phyloP scores from a whole-genome alignment of 2,329 filamentous ascomycete genomes.

The Microthyrium microscopicum region DNA sequence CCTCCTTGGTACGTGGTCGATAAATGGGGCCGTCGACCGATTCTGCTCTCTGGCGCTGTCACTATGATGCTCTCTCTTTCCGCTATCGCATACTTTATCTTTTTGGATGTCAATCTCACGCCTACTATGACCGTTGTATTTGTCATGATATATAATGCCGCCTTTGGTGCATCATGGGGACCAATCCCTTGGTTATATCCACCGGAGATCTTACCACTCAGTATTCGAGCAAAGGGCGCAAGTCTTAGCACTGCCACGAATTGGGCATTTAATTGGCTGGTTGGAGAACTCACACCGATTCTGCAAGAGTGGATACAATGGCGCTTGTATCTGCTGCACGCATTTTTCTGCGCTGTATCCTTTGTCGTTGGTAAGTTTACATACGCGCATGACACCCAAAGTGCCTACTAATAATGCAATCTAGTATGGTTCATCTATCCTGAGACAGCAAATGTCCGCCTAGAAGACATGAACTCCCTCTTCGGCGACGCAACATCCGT shows the following conservation, averaged over 20 bases:
- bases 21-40: slow-evolving; percentile 73
- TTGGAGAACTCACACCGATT: slow-evolving; percentile 87
- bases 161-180: slow-evolving; percentile 95
- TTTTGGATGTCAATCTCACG: slow-evolving; percentile 62
- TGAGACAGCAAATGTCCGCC: slow-evolving; percentile 82
- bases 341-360: slow-evolving; percentile 89
- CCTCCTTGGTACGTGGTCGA: slow-evolving; percentile 97
- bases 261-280: slow-evolving; percentile 97
- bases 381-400: slow-evolving; percentile 9
- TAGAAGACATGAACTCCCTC: slow-evolving; percentile 91
- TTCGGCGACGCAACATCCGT: slow-evolving; percentile 87
- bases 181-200: slow-evolving; percentile 97
- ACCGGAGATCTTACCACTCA: slow-evolving; percentile 93
- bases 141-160: slow-evolving; percentile 96
- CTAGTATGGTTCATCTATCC: slow-evolving; percentile 94
- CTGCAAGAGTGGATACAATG: slow-evolving; percentile 84
- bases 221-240: slow-evolving; percentile 91
- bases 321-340: slow-evolving; percentile 87
- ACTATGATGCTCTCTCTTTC: slow-evolving; percentile 82
- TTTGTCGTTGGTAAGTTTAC: slow-evolving; percentile 75
- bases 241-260: slow-evolving; percentile 93
- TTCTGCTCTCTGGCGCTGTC: slow-evolving; percentile 75
- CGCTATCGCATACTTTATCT: slow-evolving; percentile 87
- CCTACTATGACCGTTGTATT: slow-evolving; percentile 78
- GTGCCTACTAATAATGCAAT: slow-evolving; percentile 11